These are phyloP conservation scores for Raffaelea ambrosiae DNA, from an alignment of 2,329 filamentous ascomycete genomes.

Conservation along the genomic window DNA sequence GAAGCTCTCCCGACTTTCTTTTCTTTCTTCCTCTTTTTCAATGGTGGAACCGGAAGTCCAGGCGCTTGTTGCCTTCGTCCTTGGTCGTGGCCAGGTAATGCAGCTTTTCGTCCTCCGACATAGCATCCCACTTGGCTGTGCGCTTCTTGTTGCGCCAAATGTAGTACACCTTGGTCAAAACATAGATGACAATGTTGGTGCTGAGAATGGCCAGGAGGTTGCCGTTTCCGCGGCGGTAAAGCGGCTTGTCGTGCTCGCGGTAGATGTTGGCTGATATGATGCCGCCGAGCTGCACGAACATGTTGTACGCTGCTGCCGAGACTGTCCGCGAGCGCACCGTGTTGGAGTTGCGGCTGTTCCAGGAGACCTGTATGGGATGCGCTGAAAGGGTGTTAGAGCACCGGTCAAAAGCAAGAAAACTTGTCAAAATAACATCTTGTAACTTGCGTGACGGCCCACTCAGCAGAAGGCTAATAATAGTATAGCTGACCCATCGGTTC, in stretches of 20 bases:
- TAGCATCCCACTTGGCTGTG: slow-evolving; percentile 35
- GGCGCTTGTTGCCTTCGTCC: slow-evolving; percentile 34
- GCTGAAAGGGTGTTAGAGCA: not conserved
- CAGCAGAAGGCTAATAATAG: slow-evolving; percentile 28
- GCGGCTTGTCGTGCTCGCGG: slow-evolving; percentile 10
- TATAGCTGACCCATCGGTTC: slow-evolving; percentile 7
- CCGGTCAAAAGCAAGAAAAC: not conserved
- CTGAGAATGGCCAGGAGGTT: slow-evolving; percentile 24
- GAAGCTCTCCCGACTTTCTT: no score
- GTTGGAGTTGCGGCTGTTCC: slow-evolving; percentile 48
- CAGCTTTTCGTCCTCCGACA: slow-evolving; percentile 31
- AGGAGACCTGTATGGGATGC: slow-evolving; percentile 37
- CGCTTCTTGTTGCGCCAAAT: slow-evolving; percentile 35
- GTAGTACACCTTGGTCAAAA: slow-evolving; percentile 44
- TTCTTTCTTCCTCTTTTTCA: slow-evolving; percentile 15
- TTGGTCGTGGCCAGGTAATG: slow-evolving; percentile 26
- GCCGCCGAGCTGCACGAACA: slow-evolving; percentile 26
- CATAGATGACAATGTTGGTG: slow-evolving; percentile 39
- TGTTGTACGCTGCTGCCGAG: slow-evolving; percentile 13
- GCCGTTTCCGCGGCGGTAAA: slow-evolving; percentile 14
- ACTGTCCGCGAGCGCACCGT: slow-evolving; percentile 48
- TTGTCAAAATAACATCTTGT: not conserved
- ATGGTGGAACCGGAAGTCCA: slow-evolving; percentile 34
- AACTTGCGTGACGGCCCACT: slow-evolving; percentile 7
- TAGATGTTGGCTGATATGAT: slow-evolving; percentile 30